Evolutionary conservation across 768 basidiomycete species (phyloP).

Genomic region (Boletus pseudo-olivaceus): DNA sequence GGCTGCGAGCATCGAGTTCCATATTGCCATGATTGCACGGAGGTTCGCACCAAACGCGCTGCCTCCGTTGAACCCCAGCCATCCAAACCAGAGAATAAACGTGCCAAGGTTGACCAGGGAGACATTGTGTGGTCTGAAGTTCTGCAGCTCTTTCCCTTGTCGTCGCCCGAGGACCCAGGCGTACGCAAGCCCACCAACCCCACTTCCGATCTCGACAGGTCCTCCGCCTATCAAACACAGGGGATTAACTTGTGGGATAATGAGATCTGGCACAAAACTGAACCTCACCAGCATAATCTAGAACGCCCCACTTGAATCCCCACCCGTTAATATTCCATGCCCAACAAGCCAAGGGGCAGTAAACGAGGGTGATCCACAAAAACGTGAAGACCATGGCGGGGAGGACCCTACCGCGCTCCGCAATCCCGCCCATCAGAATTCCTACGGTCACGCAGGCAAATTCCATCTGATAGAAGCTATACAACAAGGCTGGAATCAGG

Average conservation of each 20-base stretch:
- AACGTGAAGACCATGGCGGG: conserved; percentile 82
- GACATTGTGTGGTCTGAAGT: conserved; percentile 88
- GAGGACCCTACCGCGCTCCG: conserved; percentile 81
- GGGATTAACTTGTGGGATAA: background rate
- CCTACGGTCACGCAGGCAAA: conserved; percentile 79
- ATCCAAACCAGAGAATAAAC: conserved; percentile 84
- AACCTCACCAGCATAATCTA: conserved; percentile 79
- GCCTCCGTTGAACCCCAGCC: conserved; percentile 89
- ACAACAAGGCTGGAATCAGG: conserved; percentile 77
- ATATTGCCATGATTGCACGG: conserved; percentile 77
- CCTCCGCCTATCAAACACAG: conserved; percentile 56
- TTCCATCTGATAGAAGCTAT: conserved; percentile 85
- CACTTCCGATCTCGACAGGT: conserved; percentile 85
- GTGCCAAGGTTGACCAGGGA: conserved; percentile 81
- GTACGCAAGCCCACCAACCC: conserved; percentile 81
- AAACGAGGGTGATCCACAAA: conserved; percentile 82
- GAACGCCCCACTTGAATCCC: conserved; percentile 79
- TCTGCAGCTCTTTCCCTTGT: conserved; percentile 63
- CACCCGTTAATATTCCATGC: conserved; percentile 80
- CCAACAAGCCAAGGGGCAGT: conserved; percentile 87
- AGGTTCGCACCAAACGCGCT: conserved; percentile 86
- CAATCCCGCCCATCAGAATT: conserved; percentile 75
- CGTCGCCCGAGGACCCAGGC: conserved; percentile 85
- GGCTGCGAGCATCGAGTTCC: conserved; percentile 87
- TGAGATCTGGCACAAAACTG: conserved; percentile 2